A percentile compares a stretch with the other conserved stretches of the same genome.
phyloP scores from a whole-genome alignment of 768 basidiomycete species.

The Xerocomellus chrysenteron region DNA sequence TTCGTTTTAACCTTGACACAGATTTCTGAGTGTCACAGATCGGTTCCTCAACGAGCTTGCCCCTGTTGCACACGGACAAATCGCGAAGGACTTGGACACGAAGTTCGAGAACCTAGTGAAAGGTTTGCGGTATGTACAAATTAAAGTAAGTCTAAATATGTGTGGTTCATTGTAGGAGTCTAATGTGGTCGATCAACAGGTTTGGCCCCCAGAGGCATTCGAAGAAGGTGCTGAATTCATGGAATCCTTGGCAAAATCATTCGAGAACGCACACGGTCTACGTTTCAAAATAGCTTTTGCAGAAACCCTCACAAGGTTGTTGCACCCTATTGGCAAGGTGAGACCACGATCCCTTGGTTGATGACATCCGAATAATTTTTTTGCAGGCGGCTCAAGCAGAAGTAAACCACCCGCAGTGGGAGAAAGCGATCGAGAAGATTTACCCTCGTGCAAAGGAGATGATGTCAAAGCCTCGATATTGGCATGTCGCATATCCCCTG shows the following conservation, averaged over 20 bases:
- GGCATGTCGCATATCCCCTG: conserved; percentile 83
- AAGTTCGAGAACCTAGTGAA: conserved; percentile 83
- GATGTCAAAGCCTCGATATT: conserved; percentile 87
- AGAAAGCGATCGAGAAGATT: conserved; percentile 83
- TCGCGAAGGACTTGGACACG: conserved; percentile 76
- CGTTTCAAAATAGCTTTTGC: conserved; percentile 84
- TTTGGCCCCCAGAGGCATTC: conserved; percentile 91
- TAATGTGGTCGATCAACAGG: conserved; percentile 42
- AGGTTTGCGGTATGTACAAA: conserved; percentile 77
- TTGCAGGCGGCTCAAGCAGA: conserved; percentile 88
- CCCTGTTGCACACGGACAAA: conserved; percentile 71
- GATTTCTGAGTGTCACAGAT: conserved; percentile 92
- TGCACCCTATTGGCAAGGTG: conserved; percentile 91
- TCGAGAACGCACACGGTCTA: conserved; percentile 79
- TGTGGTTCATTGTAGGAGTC: background rate
- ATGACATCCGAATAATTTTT: background rate
- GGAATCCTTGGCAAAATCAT: conserved; percentile 78
- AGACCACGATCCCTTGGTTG: background rate
- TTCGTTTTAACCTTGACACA: conserved; percentile 25
- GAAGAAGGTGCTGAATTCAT: conserved; percentile 93
- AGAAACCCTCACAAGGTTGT: conserved; percentile 68
- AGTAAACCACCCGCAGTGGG: conserved; percentile 94
- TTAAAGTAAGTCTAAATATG: conserved; percentile 53
- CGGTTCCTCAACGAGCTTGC: conserved; percentile 79
- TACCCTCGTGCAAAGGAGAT: conserved; percentile 81